Percentiles rank a stretch among this genome's conserved stretches.
Conservation (phyloP, 495 filamentous ascomycete species). For the Aspergillus saccharolyticus region DNA sequence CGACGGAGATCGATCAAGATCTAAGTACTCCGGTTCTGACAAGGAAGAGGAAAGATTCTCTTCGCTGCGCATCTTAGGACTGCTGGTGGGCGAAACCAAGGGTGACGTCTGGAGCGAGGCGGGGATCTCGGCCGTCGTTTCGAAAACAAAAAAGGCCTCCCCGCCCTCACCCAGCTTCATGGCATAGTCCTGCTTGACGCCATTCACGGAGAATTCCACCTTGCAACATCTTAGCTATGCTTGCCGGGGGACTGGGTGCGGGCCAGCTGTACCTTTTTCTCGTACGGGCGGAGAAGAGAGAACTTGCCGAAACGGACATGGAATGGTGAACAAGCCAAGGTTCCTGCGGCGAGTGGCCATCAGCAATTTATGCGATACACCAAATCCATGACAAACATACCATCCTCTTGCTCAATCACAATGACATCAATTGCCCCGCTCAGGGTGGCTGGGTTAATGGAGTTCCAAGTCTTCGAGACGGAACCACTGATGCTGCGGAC, state of each 20-base stretch:
- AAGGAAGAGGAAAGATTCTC: slow-evolving; percentile 50
- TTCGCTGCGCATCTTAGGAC: slow-evolving; percentile 60
- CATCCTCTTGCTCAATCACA: slow-evolving; percentile 96
- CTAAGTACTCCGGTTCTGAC: slow-evolving; percentile 78
- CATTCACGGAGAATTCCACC: slow-evolving; percentile 95
- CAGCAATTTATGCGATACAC: not conserved
- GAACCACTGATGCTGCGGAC: slow-evolving; percentile 92
- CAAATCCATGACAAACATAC: slow-evolving; percentile 32
- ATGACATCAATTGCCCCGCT: slow-evolving; percentile 99
- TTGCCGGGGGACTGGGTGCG: not conserved
- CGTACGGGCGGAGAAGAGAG: slow-evolving; percentile 86
- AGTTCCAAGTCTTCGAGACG: slow-evolving; percentile 98
- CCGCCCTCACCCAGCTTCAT: slow-evolving; percentile 99
- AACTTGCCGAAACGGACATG: slow-evolving; percentile 99
- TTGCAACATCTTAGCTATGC: slow-evolving; percentile 26
- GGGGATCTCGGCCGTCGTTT: slow-evolving; percentile 84
- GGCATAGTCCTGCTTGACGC: slow-evolving; percentile 80
- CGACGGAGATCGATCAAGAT: slow-evolving; percentile 47
- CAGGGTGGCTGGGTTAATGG: slow-evolving; percentile 95
- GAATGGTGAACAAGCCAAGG: slow-evolving; percentile 89
- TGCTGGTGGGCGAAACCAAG: slow-evolving; percentile 77
- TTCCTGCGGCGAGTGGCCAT: slow-evolving; percentile 37
- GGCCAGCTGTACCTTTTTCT: slow-evolving; percentile 71
- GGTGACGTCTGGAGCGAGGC: slow-evolving; percentile 90
- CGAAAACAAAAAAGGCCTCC: slow-evolving; percentile 98